Evolutionary conservation across 495 filamentous ascomycete species (phyloP).

Genomic region (Penicillium antarcticum): DNA sequence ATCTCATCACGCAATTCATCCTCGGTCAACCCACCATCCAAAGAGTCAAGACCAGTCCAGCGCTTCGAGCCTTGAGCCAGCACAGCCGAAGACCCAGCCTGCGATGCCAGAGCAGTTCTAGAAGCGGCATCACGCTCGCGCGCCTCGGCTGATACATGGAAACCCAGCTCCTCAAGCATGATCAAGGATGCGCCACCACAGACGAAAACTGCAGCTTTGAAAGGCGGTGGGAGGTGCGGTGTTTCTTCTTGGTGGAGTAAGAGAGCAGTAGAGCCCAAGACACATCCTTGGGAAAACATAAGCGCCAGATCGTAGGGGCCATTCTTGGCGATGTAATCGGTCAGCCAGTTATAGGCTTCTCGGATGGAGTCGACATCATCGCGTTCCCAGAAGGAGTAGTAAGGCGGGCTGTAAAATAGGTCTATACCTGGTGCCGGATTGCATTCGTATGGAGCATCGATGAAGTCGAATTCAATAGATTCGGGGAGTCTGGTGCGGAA

Average conservation of each 20-base stretch:
- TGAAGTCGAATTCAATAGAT: constrained; percentile 52
- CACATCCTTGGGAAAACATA: constrained; percentile 58
- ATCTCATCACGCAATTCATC: constrained; percentile 47
- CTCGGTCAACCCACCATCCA: constrained; percentile 42
- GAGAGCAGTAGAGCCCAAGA: constrained; percentile 44
- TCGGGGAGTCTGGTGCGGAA: constrained; percentile 36
- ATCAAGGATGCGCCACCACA: constrained; percentile 50
- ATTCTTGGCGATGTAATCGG: constrained; percentile 39
- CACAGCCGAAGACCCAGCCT: constrained; percentile 25
- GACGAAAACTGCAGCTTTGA: constrained; percentile 59
- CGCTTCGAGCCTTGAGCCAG: constrained; percentile 27
- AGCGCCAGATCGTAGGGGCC: constrained; percentile 62
- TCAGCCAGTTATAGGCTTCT: constrained; percentile 43
- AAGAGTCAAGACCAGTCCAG: constrained; percentile 20
- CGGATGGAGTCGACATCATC: constrained; percentile 34
- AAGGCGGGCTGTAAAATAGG: constrained; percentile 47
- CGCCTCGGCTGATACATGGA: constrained; percentile 42
- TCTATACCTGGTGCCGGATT: constrained; percentile 51
- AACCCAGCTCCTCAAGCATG: constrained; percentile 48
- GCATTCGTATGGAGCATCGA: constrained; percentile 47
- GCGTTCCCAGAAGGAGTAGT: constrained; percentile 48
- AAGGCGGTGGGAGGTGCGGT: constrained; percentile 40
- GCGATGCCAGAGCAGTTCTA: constrained; percentile 24
- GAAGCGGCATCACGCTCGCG: constrained; percentile 33
- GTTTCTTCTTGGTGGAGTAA: constrained; percentile 36